Percentiles rank a stretch among this genome's conserved stretches.
Conservation (phyloP, 1,139 yeast genomes). For the Blastobotrys aristatus region DNA sequence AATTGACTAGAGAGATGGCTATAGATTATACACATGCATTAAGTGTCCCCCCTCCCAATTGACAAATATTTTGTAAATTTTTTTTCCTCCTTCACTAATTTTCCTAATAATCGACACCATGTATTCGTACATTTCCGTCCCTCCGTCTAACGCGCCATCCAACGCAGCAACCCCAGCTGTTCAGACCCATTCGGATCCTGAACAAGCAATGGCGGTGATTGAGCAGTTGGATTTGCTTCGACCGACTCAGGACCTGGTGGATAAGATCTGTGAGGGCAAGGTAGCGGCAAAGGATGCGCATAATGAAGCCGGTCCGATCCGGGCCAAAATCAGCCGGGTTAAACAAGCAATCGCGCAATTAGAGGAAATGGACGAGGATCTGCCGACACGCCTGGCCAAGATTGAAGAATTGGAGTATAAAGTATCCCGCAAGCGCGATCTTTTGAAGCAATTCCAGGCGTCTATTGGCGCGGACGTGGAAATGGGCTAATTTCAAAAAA, state of each 20-base stretch:
- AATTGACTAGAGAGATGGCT: too few species aligned
- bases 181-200: slow-evolving; percentile 9
- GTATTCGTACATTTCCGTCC: not conserved
- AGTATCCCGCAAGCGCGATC: slow-evolving; percentile 16
- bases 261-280: slow-evolving; percentile 21
- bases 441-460: slow-evolving; percentile 19
- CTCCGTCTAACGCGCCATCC: not conserved
- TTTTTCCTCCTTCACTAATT: not conserved
- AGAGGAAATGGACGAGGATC: slow-evolving; percentile 21
- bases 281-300: slow-evolving; percentile 25
- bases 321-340: slow-evolving; percentile 24
- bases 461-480: slow-evolving; percentile 15
- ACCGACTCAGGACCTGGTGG: slow-evolving; percentile 25
- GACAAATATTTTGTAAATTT: not conserved
- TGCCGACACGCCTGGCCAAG: slow-evolving; percentile 17
- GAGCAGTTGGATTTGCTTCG: slow-evolving; percentile 25
- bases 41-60: not conserved
- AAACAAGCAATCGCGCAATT: slow-evolving; percentile 19
- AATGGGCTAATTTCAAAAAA: too few species aligned
- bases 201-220: slow-evolving; percentile 12
- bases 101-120: not conserved
- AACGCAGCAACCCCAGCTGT: not conserved
- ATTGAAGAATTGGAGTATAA: slow-evolving; percentile 15
- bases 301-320: slow-evolving; percentile 28
- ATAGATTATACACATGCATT: too few species aligned